Conservation (phyloP, 192 early-diverging fungal species). For the Coemansia sp. region DNA sequence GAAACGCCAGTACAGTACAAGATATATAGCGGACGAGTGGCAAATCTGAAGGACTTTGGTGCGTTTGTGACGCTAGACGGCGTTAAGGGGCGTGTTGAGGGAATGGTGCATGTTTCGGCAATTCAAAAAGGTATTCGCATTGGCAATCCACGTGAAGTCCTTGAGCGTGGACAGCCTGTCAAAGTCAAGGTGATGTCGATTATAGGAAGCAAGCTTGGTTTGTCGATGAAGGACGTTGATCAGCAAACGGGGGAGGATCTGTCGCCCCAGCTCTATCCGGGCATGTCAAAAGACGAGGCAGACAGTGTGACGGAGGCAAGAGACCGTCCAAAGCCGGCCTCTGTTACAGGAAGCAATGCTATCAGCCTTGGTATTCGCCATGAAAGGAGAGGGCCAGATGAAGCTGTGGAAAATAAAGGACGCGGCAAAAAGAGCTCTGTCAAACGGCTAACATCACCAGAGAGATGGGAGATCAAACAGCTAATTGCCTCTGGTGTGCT, state of each 20-base stretch:
- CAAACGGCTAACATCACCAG: slow-evolving; percentile 91
- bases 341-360: slow-evolving; percentile 34
- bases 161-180: slow-evolving; percentile 76
- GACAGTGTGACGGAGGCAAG: background rate
- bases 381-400: background rate
- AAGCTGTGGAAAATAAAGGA: background rate
- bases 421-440: slow-evolving; percentile 37
- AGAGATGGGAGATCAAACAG: slow-evolving; percentile 97
- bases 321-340: slow-evolving; percentile 13
- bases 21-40: slow-evolving; percentile 84
- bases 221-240: slow-evolving; percentile 97
- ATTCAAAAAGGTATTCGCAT: slow-evolving; percentile 68
- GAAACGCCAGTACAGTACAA: slow-evolving; percentile 86
- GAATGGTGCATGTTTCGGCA: slow-evolving; percentile 85
- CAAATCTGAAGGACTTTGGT: slow-evolving; percentile 90
- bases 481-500: slow-evolving; percentile 93
- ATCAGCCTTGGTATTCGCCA: slow-evolving; percentile 19
- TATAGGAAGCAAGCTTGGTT: slow-evolving; percentile 73
- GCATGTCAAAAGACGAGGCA: slow-evolving; percentile 22
- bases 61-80: slow-evolving; percentile 88
- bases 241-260: slow-evolving; percentile 89
- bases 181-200: slow-evolving; percentile 96
- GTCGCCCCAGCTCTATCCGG: slow-evolving; percentile 73
- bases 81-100: slow-evolving; percentile 74
- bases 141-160: slow-evolving; percentile 76